A percentile compares a stretch with the other conserved stretches of the same genome.
phyloP scores from a whole-genome alignment of 345 rosid genomes.

The Excoecaria agallocha region DNA sequence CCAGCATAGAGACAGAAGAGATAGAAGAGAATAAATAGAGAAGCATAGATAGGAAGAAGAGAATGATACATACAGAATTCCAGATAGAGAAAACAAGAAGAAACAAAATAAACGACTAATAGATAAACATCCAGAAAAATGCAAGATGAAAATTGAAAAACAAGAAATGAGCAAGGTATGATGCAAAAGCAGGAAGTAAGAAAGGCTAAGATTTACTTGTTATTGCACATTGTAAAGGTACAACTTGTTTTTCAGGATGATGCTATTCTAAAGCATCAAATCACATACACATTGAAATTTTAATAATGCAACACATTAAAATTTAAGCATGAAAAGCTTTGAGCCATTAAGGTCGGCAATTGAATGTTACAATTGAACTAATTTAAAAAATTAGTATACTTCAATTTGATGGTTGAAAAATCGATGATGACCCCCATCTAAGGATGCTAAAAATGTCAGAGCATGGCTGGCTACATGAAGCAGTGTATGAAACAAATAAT shows the following conservation, averaged over 20 bases:
- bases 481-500: not conserved
- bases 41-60: conserved; percentile 36
- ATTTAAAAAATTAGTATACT: not conserved
- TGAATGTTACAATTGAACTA: not conserved
- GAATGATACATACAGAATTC: not conserved
- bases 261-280: too few relatives aligned
- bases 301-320: too few relatives aligned
- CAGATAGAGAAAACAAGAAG: conserved; percentile 20
- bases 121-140: not conserved
- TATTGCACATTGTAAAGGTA: not conserved
- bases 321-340: not conserved
- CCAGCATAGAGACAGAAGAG: conserved; percentile 56
- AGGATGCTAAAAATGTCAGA: not conserved
- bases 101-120: conserved; percentile 22
- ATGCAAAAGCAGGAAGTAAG: not conserved
- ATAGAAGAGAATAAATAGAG: conserved; percentile 57
- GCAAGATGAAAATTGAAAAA: not conserved
- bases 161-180: not conserved
- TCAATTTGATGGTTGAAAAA: not conserved
- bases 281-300: not conserved
- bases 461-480: not conserved
- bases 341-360: not conserved
- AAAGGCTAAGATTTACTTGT: not conserved
- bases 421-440: not conserved
- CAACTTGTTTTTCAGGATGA: not conserved